Percentiles rank a stretch among this genome's conserved stretches.
phyloP scores from a whole-genome alignment of 768 basidiomycete species.

The Coprinopsis sp. region DNA sequence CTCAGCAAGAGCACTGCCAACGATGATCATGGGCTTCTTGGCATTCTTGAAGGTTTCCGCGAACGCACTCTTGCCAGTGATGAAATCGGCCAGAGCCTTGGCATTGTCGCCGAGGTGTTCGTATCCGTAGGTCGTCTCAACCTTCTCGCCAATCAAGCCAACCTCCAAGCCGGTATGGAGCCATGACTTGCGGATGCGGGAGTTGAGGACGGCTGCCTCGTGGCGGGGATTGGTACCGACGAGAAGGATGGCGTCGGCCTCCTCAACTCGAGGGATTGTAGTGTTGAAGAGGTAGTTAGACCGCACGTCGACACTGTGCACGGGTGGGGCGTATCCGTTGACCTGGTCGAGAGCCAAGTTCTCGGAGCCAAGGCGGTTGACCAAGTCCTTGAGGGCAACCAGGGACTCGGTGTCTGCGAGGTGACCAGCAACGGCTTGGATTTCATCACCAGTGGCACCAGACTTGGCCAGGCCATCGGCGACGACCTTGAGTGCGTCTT shows the following conservation, averaged over 20 bases:
- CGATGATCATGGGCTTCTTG: slow-evolving; percentile 88
- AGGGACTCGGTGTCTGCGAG: slow-evolving; percentile 93
- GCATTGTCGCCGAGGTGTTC: slow-evolving; percentile 80
- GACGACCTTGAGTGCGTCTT: slow-evolving; percentile 76
- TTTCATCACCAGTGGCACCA: slow-evolving; percentile 86
- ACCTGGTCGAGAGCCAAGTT: slow-evolving; percentile 80
- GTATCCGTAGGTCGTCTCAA: slow-evolving; percentile 90
- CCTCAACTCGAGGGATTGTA: slow-evolving; percentile 84
- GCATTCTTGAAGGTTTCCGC: slow-evolving; percentile 84
- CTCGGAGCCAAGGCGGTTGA: slow-evolving; percentile 92
- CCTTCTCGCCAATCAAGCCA: slow-evolving; percentile 86
- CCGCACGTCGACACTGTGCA: slow-evolving; percentile 83
- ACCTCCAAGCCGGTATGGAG: slow-evolving; percentile 82
- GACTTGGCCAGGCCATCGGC: slow-evolving; percentile 72
- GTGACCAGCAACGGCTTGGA: slow-evolving; percentile 90
- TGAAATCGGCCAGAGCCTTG: slow-evolving; percentile 71
- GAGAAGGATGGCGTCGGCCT: slow-evolving; percentile 88
- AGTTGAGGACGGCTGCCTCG: slow-evolving; percentile 96
- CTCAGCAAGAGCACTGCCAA: slow-evolving; percentile 84
- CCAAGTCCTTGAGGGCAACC: slow-evolving; percentile 87
- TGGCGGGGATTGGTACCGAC: slow-evolving; percentile 96
- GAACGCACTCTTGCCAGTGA: slow-evolving; percentile 75
- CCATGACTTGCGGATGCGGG: slow-evolving; percentile 94
- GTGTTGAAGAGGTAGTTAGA: slow-evolving; percentile 97
- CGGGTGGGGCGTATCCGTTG: slow-evolving; percentile 62